phyloP scores from a whole-genome alignment of 2,329 filamentous ascomycete species.

The Onygenales sp. region DNA sequence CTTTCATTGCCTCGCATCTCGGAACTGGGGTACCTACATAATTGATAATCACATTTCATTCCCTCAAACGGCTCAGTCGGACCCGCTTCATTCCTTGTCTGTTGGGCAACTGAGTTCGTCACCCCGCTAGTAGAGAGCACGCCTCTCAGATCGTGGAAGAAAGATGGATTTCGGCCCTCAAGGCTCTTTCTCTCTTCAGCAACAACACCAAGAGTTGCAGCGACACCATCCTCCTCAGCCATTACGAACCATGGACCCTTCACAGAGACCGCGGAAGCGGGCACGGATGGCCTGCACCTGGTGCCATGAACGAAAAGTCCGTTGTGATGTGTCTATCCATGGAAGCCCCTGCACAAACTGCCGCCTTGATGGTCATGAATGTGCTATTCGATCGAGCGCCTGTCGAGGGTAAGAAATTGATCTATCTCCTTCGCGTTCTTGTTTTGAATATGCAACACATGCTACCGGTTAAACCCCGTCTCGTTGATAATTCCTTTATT shows the following conservation, averaged over 20 bases:
- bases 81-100: background rate
- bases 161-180: background rate
- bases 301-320: constrained; percentile 36
- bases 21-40: background rate
- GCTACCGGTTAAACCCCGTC: constrained; percentile 18
- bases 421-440: constrained; percentile 45
- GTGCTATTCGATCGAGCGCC: constrained; percentile 21
- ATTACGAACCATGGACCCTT: background rate
- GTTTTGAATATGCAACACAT: constrained; percentile 40
- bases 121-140: background rate
- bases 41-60: background rate
- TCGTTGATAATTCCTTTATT: constrained; percentile 8
- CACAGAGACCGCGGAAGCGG: constrained; percentile 14
- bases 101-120: background rate
- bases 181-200: background rate
- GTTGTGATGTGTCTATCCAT: constrained; percentile 41
- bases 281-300: constrained; percentile 23
- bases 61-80: background rate
- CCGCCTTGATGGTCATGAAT: constrained; percentile 15
- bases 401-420: constrained; percentile 21
- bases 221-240: background rate
- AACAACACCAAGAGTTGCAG: background rate
- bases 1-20: background rate
- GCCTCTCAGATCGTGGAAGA: background rate
- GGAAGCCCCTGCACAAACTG: constrained; percentile 25